Evolutionary conservation across 2,329 filamentous ascomycete genomes (phyloP), one percentile per base, ranked within the genome.

Genomic region (Myriosclerotinia duriaeana): DNA sequence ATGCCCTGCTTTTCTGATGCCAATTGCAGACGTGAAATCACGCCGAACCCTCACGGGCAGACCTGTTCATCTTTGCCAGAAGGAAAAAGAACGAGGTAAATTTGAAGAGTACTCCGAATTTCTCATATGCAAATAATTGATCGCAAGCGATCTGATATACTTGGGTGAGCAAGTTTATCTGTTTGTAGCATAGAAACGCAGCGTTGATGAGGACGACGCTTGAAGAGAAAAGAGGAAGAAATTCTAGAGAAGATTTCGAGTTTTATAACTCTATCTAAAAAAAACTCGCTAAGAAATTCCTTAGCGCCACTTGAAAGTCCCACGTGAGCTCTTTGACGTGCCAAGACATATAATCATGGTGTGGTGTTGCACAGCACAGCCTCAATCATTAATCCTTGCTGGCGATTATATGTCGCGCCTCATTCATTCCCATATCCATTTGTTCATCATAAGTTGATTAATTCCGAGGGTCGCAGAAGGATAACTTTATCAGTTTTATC

Each of bases 71-170:
- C 76, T 77, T 73, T 69, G 50, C 75, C 76, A 78, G 76, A 77
- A 80, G 79, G 78, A 77, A 80, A 78, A 75, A 76, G 79, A 76
- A 72, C 71, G 75, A 78, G 77, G 77, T 74, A 71, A 76, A 78
- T 75, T 75, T 92, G 91, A 92, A 93, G 90, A 93, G 88, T 95
- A 90, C 92, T 95, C 92, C 91, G 91, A 95, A 94, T 95, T 95
- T 95, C 91, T 92, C 91, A 93, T 92, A 92, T 93, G 92, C 91
- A 75, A 70, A 68, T 60, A 53, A 54, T 36, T 63, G 50, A 66
- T 71, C 71, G 52, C 44, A 71, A 67, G 64, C 58, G 72, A 74
- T 72, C 70, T 73, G 70, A 74, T 67, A 65, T 44, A 71, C 46
- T 68, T 67, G 73, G 72, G 76, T 77, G 71, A 75, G 65, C 60